Evolutionary conservation across 2,329 filamentous ascomycete genomes (phyloP).

Genomic region (Colletotrichum somersetense): DNA sequence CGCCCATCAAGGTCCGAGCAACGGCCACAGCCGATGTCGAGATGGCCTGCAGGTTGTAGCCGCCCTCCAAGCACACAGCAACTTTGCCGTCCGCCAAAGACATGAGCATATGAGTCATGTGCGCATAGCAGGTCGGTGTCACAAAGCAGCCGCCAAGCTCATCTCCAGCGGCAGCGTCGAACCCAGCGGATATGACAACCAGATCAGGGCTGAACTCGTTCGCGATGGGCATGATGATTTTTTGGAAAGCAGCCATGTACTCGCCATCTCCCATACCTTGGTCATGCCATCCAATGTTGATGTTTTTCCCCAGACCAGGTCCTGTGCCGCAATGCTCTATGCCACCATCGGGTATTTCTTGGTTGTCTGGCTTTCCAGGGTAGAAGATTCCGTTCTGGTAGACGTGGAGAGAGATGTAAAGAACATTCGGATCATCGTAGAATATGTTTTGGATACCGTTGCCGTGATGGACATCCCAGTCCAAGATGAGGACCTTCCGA

Average conservation of each 20-base stretch:
- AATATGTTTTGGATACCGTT: slow-evolving; percentile 98
- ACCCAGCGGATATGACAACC: slow-evolving; percentile 94
- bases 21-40: slow-evolving; percentile 93
- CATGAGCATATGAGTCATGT: slow-evolving; percentile 99
- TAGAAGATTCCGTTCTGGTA: slow-evolving; percentile 89
- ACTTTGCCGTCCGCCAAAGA: slow-evolving; percentile 90
- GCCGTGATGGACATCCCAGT: slow-evolving; percentile 87
- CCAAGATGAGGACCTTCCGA: slow-evolving; percentile 90
- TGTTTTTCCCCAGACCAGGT: slow-evolving; percentile 69
- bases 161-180: slow-evolving; percentile 95
- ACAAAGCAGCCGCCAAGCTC: slow-evolving; percentile 94
- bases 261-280: slow-evolving; percentile 95
- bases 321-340: slow-evolving; percentile 70
- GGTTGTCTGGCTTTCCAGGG: slow-evolving; percentile 73
- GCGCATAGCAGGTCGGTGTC: slow-evolving; percentile 89
- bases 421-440: slow-evolving; percentile 91
- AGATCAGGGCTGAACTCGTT: slow-evolving; percentile 94
- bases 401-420: slow-evolving; percentile 96
- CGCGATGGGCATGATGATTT: slow-evolving; percentile 96
- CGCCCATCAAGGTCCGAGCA: slow-evolving; percentile 92
- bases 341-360: slow-evolving; percentile 70
- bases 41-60: slow-evolving; percentile 94
- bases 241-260: slow-evolving; percentile 96
- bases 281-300: slow-evolving; percentile 76
- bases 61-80: slow-evolving; percentile 93